Conservation (phyloP, 148 eudicot genomes). For the Spergularia marina region DNA sequence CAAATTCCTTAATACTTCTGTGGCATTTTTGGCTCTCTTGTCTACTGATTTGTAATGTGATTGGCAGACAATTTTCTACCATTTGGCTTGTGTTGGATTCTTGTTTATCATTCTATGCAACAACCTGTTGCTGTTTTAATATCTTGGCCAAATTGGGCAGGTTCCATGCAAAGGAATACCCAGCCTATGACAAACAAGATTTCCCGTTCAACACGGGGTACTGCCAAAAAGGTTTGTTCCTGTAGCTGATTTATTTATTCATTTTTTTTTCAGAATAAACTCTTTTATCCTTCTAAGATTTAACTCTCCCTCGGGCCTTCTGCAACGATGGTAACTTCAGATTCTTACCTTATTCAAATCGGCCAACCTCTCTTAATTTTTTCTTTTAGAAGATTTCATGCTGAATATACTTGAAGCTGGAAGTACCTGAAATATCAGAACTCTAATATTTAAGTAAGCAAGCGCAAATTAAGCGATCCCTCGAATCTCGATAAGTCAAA, state of each 20-base stretch:
- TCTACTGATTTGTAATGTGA: neutral
- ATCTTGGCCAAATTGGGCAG: constrained; percentile 34
- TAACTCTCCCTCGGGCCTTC: neutral
- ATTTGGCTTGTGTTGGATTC: neutral
- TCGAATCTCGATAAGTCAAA: neutral
- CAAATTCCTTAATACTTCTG: neutral
- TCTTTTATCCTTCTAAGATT: neutral
- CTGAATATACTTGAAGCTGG: neutral
- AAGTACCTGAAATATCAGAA: neutral
- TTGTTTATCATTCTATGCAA: neutral
- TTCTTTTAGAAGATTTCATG: no score
- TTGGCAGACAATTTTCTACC: neutral
- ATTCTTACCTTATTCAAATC: neutral
- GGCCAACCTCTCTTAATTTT: neutral
- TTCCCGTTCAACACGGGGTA: constrained; percentile 88
- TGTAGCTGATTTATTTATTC: neutral
- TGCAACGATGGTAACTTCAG: no score
- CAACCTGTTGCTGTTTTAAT: neutral
- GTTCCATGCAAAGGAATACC: constrained; percentile 98
- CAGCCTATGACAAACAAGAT: constrained; percentile 57
- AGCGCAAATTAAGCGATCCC: neutral
- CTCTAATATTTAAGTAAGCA: neutral
- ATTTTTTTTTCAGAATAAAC: no score
- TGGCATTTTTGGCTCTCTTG: neutral
- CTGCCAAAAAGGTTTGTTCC: constrained; percentile 72